Evolutionary conservation across 805 yeast genomes (phyloP).

Genomic region (Brettanomyces anomalus): DNA sequence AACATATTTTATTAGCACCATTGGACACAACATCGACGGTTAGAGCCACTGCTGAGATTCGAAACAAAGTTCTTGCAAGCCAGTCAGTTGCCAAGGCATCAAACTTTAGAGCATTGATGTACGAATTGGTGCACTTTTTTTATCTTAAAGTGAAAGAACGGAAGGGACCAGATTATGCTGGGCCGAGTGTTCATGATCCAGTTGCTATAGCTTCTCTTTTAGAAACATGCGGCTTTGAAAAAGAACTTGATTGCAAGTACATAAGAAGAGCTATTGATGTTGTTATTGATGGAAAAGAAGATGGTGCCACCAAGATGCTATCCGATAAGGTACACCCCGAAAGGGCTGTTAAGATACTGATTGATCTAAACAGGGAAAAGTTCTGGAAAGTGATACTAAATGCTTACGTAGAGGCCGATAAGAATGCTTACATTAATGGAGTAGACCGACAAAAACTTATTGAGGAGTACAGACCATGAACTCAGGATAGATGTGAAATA

Average conservation of each 20-base stretch:
- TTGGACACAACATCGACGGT: slow-evolving; percentile 65
- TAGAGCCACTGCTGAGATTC: not conserved
- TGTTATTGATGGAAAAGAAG: slow-evolving; percentile 3
- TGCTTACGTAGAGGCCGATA: slow-evolving; percentile 30
- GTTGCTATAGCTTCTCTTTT: slow-evolving; percentile 55
- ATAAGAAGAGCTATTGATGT: slow-evolving; percentile 13
- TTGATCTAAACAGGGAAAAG: not conserved
- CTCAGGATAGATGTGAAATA: not conserved
- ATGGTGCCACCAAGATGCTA: slow-evolving; percentile 7
- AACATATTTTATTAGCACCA: slow-evolving; percentile 50
- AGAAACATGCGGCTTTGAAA: slow-evolving; percentile 27
- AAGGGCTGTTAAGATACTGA: slow-evolving; percentile 1
- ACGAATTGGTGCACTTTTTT: slow-evolving; percentile 45
- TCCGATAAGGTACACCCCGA: slow-evolving; percentile 3
- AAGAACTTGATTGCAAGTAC: slow-evolving; percentile 14
- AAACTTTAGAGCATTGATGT: slow-evolving; percentile 43
- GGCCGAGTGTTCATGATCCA: slow-evolving; percentile 81
- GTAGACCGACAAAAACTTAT: slow-evolving; percentile 7
- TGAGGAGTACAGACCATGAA: slow-evolving; percentile 2
- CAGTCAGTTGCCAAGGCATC: slow-evolving; percentile 23
- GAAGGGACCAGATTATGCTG: slow-evolving; percentile 34
- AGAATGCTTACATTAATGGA: slow-evolving; percentile 11
- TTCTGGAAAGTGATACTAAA: slow-evolving; percentile 34
- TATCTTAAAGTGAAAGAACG: slow-evolving; percentile 33
- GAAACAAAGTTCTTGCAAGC: slow-evolving; percentile 28